These are phyloP conservation scores for Eragrostis nindensis DNA, from an alignment of 176 grass and related monocot genomes.

Conservation along the genomic window DNA sequence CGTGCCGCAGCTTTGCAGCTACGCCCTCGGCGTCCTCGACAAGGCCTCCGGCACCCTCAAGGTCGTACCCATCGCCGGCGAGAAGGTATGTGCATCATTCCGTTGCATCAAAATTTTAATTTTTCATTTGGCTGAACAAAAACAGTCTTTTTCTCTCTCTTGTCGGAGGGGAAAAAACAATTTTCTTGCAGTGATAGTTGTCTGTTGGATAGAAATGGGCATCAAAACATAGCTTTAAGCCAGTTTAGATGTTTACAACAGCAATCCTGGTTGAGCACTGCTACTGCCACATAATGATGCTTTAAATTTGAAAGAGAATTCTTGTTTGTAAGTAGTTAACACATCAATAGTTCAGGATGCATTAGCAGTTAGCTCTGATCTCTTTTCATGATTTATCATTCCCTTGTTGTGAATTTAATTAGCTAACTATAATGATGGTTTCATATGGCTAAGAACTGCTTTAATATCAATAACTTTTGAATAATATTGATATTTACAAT, in stretches of 20 bases:
- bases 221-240: not conserved
- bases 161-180: too few species aligned
- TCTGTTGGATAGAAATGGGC: not conserved
- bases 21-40: constrained; percentile 81
- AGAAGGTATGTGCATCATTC: constrained; percentile 54
- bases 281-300: not conserved
- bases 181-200: not conserved
- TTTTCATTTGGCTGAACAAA: not conserved
- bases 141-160: too few species aligned
- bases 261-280: too few species aligned
- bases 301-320: not conserved
- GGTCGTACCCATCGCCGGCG: constrained; percentile 69
- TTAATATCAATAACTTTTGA: not conserved
- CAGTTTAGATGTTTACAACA: not conserved
- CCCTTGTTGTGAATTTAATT: not conserved
- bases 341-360: not conserved
- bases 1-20: constrained; percentile 60
- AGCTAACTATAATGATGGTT: not conserved
- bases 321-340: not conserved
- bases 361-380: too few species aligned
- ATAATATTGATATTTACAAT: not conserved
- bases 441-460: not conserved
- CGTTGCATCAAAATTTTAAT: not conserved
- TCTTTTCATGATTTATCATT: not conserved
- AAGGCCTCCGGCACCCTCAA: constrained; percentile 80